A percentile compares a stretch with the other conserved stretches of the same genome.
Evolutionary conservation across 768 basidiomycete species (phyloP).

Genomic region (Boletus huronensis): DNA sequence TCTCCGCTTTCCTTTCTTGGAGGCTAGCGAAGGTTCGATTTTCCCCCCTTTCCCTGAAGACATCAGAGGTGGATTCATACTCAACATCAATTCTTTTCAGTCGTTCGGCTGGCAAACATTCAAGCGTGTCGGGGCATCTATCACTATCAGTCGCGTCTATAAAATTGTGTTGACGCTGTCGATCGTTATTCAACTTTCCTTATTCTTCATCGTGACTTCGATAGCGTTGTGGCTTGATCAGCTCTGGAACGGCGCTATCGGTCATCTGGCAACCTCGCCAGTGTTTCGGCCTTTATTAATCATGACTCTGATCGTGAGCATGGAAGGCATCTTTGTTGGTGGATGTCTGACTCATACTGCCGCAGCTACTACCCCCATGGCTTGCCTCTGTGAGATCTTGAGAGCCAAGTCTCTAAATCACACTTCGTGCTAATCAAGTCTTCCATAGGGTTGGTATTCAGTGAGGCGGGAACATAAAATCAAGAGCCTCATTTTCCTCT

Average conservation of each 20-base stretch:
- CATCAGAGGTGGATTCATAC: too few species aligned
- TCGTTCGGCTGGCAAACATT: slow-evolving; percentile 85
- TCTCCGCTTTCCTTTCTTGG: slow-evolving; percentile 68
- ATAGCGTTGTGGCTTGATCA: slow-evolving; percentile 78
- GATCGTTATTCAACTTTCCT: slow-evolving; percentile 67
- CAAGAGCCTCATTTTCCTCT: slow-evolving; percentile 61
- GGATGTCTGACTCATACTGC: neutral
- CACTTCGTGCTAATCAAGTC: neutral
- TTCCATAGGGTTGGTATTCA: slow-evolving; percentile 66
- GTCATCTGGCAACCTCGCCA: slow-evolving; percentile 43
- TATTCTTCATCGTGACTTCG: slow-evolving; percentile 73
- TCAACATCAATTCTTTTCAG: slow-evolving; percentile 30
- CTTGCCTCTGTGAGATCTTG: slow-evolving; percentile 54
- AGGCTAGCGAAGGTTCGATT: slow-evolving; percentile 61
- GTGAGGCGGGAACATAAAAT: slow-evolving; percentile 62
- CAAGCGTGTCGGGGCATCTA: slow-evolving; percentile 61
- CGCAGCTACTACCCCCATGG: slow-evolving; percentile 67
- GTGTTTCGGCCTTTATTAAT: slow-evolving; percentile 57
- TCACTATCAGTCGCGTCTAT: slow-evolving; percentile 67
- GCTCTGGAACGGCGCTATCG: slow-evolving; percentile 63
- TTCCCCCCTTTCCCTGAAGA: too few species aligned
- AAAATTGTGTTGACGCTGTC: slow-evolving; percentile 67
- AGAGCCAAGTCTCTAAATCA: neutral
- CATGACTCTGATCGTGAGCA: slow-evolving; percentile 57
- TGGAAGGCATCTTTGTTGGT: neutral